Evolutionary conservation across 768 basidiomycete species (phyloP), one percentile per base, ranked within the genome.

Genomic region (Agaricus sinodeliciosus): DNA sequence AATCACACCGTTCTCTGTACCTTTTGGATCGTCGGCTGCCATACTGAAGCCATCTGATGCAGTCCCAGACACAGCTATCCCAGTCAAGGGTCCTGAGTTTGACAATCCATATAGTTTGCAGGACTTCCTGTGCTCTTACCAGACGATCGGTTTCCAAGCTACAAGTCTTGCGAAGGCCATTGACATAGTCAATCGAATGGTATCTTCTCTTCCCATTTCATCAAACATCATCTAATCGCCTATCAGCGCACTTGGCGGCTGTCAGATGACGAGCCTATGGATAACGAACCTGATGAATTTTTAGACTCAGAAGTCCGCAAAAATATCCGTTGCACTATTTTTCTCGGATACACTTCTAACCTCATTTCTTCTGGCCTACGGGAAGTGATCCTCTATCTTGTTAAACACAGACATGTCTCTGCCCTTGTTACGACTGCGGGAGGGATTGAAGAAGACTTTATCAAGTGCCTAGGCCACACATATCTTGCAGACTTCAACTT

Each of bases 331-430:
- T 96, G 84, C 70, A 86, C 84, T 57, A 78, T 98, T 64, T 96
- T 99, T 67, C 84, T 99, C 39, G 96, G 96, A 36, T 99, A 96
- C 70, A 99, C 96, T 9, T 98, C 94, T 45, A 99, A 99, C 70
- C 80, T 99, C 42, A 95, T 99, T 63, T 98, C 96, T 1, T 98
- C 96, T 8, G 96, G 96, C 9, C 74, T 99, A 39, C 84, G 96
- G 34, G 96, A 99, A 69, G 75, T 97, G 43, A 87, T 99, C 58
- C 75, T 87, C 19, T 82, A 94, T 68, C 85, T 99, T 37, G 94
- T 93, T 28, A 94, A 97, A 67, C 85, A 98, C 72, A 87, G 84
- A 57, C 89, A 96, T 60, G 80, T 99, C 54, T 77, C 85, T 18
- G 88, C 84, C 18, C 75, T 99, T 56, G 96, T 98, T 22, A 99